Conservation (phyloP, 2,329 filamentous ascomycete species). For the Tolypocladium endophyticum region DNA sequence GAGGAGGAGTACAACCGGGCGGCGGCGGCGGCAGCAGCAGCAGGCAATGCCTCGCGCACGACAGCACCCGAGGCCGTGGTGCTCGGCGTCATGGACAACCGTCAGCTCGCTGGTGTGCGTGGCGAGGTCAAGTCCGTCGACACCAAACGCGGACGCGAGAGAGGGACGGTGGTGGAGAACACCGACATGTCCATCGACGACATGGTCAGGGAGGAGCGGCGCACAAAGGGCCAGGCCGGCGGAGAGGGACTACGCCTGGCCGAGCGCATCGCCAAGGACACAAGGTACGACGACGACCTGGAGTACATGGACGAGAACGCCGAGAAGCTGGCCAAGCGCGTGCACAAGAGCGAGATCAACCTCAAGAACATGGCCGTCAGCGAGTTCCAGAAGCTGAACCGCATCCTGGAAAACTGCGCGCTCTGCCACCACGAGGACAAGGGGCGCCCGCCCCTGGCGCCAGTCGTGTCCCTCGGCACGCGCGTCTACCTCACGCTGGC, state of each 20-base stretch:
- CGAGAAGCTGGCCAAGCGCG: slow-evolving; percentile 71
- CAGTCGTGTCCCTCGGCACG: slow-evolving; percentile 76
- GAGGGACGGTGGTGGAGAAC: slow-evolving; percentile 79
- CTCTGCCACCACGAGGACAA: slow-evolving; percentile 86
- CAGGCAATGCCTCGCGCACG: slow-evolving; percentile 42
- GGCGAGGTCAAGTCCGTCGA: slow-evolving; percentile 68
- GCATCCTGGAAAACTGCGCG: slow-evolving; percentile 75
- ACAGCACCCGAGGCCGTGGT: slow-evolving; percentile 57
- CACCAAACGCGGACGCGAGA: slow-evolving; percentile 73
- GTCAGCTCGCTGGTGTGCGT: slow-evolving; percentile 66
- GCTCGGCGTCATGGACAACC: slow-evolving; percentile 78
- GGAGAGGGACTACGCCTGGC: slow-evolving; percentile 77
- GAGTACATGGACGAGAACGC: slow-evolving; percentile 99
- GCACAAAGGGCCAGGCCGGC: slow-evolving; percentile 65
- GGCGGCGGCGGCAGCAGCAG: slow-evolving; percentile 55
- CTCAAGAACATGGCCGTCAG: slow-evolving; percentile 78
- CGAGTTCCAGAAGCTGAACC: slow-evolving; percentile 85
- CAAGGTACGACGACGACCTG: slow-evolving; percentile 80
- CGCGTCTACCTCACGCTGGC: slow-evolving; percentile 80
- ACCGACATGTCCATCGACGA: slow-evolving; percentile 94
- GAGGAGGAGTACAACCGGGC: slow-evolving; percentile 78
- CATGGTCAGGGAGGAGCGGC: slow-evolving; percentile 90
- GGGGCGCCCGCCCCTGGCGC: slow-evolving; percentile 65
- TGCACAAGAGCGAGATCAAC: slow-evolving; percentile 80
- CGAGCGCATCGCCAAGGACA: slow-evolving; percentile 88